Percentiles rank a stretch among this genome's conserved stretches.
Evolutionary conservation across 2,329 filamentous ascomycete species (phyloP).

Genomic region (Ophiostoma sp.): DNA sequence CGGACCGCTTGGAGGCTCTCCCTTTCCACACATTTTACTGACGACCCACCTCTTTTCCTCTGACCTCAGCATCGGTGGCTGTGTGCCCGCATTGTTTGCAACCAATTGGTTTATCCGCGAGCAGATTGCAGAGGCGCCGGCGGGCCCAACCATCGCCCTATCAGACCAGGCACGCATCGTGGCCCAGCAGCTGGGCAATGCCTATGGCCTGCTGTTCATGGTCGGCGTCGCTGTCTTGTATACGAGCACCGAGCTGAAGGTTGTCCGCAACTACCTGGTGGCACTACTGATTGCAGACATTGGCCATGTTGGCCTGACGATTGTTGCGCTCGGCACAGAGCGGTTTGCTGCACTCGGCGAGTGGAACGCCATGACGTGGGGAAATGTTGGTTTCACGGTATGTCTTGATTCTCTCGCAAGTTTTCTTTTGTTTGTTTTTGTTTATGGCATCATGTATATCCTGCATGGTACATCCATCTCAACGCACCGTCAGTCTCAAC

Average conservation of each 20-base stretch:
- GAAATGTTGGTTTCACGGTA: constrained; percentile 68
- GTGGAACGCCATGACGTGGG: constrained; percentile 74
- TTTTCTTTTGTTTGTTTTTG: neutral
- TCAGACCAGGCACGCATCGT: constrained; percentile 54
- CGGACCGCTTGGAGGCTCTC: neutral
- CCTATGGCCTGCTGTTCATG: constrained; percentile 66
- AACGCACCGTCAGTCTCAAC: neutral
- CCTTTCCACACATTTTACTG: neutral
- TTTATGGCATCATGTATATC: neutral
- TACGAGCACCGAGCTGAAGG: constrained; percentile 63
- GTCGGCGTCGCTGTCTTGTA: constrained; percentile 64
- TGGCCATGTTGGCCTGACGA: constrained; percentile 65
- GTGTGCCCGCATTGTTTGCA: constrained; percentile 55
- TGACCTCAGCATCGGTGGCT: constrained; percentile 57
- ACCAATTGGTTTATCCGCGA: constrained; percentile 64
- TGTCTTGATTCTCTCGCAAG: neutral
- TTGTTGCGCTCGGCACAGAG: constrained; percentile 57
- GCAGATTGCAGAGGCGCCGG: constrained; percentile 52
- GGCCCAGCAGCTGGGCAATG: constrained; percentile 67
- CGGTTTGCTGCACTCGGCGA: constrained; percentile 51
- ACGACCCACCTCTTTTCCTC: neutral
- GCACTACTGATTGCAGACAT: constrained; percentile 67
- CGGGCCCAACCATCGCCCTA: constrained; percentile 39
- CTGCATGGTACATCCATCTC: neutral
- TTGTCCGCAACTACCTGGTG: constrained; percentile 66